Evolutionary conservation across 768 basidiomycete genomes (phyloP).

Genomic region (Collybia sordida): DNA sequence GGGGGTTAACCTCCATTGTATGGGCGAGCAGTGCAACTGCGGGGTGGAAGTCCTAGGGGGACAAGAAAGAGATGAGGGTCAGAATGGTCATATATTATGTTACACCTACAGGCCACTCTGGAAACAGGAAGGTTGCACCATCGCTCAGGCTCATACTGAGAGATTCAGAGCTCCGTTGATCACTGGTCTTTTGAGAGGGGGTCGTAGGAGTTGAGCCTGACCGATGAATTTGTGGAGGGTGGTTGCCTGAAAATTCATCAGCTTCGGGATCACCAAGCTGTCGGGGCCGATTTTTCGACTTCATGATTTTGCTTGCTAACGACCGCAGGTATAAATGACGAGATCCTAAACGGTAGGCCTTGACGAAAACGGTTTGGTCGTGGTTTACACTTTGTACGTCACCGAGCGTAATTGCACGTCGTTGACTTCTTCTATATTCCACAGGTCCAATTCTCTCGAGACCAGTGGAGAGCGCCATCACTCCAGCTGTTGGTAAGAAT

Average conservation of each 20-base stretch:
- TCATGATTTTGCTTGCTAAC: background rate
- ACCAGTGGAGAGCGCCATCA: background rate
- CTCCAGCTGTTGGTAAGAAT: background rate
- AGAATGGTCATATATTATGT: background rate
- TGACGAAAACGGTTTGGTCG: slow-evolving; percentile 1
- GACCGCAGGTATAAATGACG: background rate
- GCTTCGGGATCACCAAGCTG: background rate
- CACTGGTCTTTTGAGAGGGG: no score
- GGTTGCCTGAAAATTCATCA: background rate
- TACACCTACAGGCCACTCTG: slow-evolving; percentile 1
- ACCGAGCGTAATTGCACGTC: background rate
- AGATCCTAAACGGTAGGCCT: slow-evolving; percentile 1
- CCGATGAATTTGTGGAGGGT: background rate
- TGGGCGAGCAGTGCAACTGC: background rate
- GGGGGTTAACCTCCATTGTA: slow-evolving; percentile 1
- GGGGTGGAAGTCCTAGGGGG: background rate
- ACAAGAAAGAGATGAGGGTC: background rate
- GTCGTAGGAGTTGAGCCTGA: no score
- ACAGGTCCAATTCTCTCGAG: slow-evolving; percentile 2
- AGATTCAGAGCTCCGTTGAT: no score
- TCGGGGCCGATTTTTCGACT: background rate
- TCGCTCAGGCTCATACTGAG: background rate
- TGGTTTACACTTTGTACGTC: background rate
- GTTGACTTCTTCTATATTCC: slow-evolving; percentile 1
- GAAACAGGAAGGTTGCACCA: background rate